Base-by-base conservation (phyloP, 2,329 filamentous ascomycete species). In the Aspergillus brunneoviolaceus region DNA sequence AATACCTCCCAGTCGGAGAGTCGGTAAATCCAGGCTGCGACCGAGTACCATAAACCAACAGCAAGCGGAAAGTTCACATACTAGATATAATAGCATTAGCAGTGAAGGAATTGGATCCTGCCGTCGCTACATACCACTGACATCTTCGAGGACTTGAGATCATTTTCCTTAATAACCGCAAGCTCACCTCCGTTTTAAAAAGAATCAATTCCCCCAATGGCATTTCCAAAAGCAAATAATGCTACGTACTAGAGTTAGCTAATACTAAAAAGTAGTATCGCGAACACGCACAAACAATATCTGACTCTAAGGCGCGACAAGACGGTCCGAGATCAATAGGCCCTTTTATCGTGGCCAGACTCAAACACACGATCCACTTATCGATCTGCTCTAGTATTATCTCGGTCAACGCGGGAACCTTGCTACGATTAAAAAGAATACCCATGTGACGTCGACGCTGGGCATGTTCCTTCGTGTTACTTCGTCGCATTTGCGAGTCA, bases 141-240 rank as follows among this genome's bases (percentile, higher is more conserved):
- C 49, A 51, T 51, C 12, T 51, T 51, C 12, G 29, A 39, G 10
- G 49, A 51, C n/a, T 51, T 51, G 49, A n/a, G n/a, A 35, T 51
- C 49, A 35, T 51, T 51, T 21, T 51, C 27, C 19, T 21, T 51
- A 5, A 51, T 35, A 12, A 51, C 29, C 4, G 14, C 49, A 14
- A 39, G 16, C n/a, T 51, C 29, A 3, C 39, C 16, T 2, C 49
- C 49, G 0, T 4, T 7, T n/a, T 51, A 3, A 19, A 51, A 3
- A 5, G 49, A 23, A 3, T 51, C 29, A 1, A 51, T 35, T 4
- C 27, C 49, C n/a, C 49, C 29, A 12, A 51, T 51, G 4, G 27
- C 49, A 51, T 33, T 35, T 0, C 49, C 49, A 31, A 51, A 51
- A 0, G 49, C 29, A 35, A 51, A 51, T 7, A 3, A 39, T 51